Base-by-base conservation (phyloP, 1,139 yeast genomes). In the Candida tropicalis region DNA sequence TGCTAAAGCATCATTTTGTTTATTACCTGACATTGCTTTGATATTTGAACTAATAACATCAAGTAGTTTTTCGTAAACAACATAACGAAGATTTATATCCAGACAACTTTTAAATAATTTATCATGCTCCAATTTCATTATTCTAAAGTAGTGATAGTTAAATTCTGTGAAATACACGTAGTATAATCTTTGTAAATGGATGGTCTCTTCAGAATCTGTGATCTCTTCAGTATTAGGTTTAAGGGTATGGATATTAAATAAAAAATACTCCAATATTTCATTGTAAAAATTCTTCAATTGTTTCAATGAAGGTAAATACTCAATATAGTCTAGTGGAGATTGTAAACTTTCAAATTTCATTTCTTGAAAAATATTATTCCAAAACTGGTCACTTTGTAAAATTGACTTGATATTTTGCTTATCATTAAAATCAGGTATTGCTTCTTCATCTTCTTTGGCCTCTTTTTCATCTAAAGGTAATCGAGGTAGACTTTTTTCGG, bases 321-420 rank as follows among this genome's bases (percentile, higher is more conserved):
- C 66, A 45, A 58, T 61, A 47, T 57, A 60, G 38, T 60, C 53
- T 18, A 53, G 39, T 6, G 41, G 55, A 49, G 47, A 55, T 39
- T 57, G 59, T 48, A 56, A 52, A 20, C 57, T 53, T 28, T 59
- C 63, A 37, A 54, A 56, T 43, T 62, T 65, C 39, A 67, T 44
- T 46, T 68, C 73, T 45, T 66, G 70, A 42, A 65, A 66, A 25
- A 67, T 57, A 41, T 59, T 55, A 46, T 65, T 62, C 72, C 72
- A 68, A 44, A 67, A 65, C 39, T 58, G 62, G 13, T 52, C 53
- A 25, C 62, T 57, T 24, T 49, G 50, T 22, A 66, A 48, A 9
- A 61, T 20, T 9, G 32, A 24, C 13, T 36, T 20, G 23, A 47
- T 35, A 28, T 39, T 45, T 17, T 16, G 22, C 5, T 11, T 9